Percentiles rank a stretch among this genome's conserved stretches.
Conservation (phyloP, 345 rosid species). For the Populus deltoides region DNA sequence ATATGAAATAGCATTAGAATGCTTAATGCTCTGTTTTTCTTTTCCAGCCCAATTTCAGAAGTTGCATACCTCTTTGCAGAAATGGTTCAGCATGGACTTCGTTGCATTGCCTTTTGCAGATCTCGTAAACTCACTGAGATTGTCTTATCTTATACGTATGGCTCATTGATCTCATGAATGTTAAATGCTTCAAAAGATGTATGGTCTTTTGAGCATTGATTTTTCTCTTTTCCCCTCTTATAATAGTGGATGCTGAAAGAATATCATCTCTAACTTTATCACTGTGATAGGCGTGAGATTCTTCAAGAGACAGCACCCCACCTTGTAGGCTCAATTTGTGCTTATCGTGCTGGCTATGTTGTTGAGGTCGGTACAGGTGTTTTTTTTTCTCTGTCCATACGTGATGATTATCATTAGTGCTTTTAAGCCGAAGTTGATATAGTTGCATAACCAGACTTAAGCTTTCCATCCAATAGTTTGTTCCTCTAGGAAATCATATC, state of each 20-base stretch:
- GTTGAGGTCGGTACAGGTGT: constrained; percentile 54
- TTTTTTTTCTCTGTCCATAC: background rate
- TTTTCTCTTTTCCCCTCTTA: background rate
- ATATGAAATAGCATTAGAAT: background rate
- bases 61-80: constrained; percentile 79
- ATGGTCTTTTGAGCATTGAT: background rate
- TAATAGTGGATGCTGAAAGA: constrained; percentile 8
- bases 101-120: constrained; percentile 86
- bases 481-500: background rate
- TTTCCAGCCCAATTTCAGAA: constrained; percentile 72
- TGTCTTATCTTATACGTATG: constrained; percentile 81
- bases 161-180: constrained; percentile 14
- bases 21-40: constrained; percentile 14
- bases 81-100: constrained; percentile 96
- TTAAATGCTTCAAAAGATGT: background rate
- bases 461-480: background rate
- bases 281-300: constrained; percentile 64
- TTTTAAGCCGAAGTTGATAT: too few relatives aligned
- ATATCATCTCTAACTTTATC: constrained; percentile 10
- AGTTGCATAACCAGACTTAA: too few relatives aligned
- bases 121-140: constrained; percentile 94
- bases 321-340: constrained; percentile 61
- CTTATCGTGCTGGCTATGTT: constrained; percentile 89
- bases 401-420: background rate
- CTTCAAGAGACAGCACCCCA: constrained; percentile 71